Percentiles rank a stretch among this genome's conserved stretches.
These are phyloP conservation scores for Candida maesae DNA, from an alignment of 805 yeast genomes.

Conservation along the genomic window DNA sequence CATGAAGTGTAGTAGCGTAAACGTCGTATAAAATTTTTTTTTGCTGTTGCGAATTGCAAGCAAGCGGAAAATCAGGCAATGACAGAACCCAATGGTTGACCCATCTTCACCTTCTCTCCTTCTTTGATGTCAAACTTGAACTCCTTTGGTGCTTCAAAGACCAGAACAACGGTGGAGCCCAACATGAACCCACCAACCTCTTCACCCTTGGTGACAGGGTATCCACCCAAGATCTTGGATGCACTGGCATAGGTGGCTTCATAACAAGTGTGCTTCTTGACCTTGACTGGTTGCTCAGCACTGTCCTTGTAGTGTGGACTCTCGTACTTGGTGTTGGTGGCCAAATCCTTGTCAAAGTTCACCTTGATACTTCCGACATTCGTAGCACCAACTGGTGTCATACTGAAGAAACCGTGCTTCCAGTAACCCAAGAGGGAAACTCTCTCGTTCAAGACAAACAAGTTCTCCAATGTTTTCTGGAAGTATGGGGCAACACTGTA, in stretches of 20 bases:
- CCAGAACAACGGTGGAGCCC: constrained; percentile 95
- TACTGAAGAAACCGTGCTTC: constrained; percentile 95
- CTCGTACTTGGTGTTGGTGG: constrained; percentile 73
- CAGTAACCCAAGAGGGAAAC: constrained; percentile 94
- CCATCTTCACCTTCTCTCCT: constrained; percentile 83
- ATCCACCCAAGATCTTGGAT: constrained; percentile 72
- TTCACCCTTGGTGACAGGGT: constrained; percentile 85
- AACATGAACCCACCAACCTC: constrained; percentile 97
- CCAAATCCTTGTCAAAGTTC: constrained; percentile 85
- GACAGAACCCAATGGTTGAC: constrained; percentile 64
- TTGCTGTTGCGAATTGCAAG: too few relatives aligned
- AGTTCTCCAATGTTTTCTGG: constrained; percentile 79
- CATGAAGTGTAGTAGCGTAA: neutral
- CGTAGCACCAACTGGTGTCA: constrained; percentile 99
- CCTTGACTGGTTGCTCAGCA: constrained; percentile 31
- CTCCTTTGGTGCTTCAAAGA: constrained; percentile 88
- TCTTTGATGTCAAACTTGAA: constrained; percentile 66
- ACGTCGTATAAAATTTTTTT: neutral
- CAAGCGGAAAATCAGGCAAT: neutral
- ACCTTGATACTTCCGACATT: constrained; percentile 94
- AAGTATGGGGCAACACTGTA: constrained; percentile 96
- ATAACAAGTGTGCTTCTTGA: constrained; percentile 76
- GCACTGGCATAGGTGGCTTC: constrained; percentile 91
- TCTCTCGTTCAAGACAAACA: constrained; percentile 90
- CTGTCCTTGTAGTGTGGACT: constrained; percentile 30